Percentiles rank a stretch among this genome's conserved stretches.
Conservation (phyloP, 371 early-diverging fungal species). For the Haplosporangium sp. region DNA sequence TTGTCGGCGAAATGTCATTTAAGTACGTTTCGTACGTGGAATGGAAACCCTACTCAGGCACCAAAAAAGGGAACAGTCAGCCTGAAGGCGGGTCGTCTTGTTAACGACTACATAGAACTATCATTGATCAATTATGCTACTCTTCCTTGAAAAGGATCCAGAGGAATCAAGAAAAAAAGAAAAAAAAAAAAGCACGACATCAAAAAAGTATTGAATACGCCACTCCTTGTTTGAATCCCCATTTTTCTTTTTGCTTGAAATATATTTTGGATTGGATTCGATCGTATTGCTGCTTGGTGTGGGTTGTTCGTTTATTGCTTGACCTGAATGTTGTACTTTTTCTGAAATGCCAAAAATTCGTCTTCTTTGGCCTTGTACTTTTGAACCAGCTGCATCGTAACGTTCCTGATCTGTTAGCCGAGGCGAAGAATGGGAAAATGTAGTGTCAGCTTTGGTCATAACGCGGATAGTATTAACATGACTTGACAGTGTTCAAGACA, state of each 20-base stretch:
- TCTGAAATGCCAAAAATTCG: conserved; percentile 87
- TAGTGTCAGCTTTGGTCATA: background rate
- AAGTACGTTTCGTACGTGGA: too few relatives aligned
- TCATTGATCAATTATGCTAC: too few relatives aligned
- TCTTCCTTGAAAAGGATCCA: background rate
- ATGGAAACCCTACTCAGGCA: too few relatives aligned
- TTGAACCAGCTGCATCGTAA: conserved; percentile 79
- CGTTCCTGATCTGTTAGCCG: conserved; percentile 71
- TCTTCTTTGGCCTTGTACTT: conserved; percentile 91
- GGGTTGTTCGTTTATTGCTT: conserved; percentile 56
- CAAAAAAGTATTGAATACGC: too few relatives aligned
- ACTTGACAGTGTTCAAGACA: conserved; percentile 5
- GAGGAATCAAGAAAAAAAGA: background rate
- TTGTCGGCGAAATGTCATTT: too few relatives aligned
- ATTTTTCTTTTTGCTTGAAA: background rate
- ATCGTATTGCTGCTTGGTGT: background rate
- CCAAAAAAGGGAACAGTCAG: too few relatives aligned
- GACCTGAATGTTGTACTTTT: conserved; percentile 82
- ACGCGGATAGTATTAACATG: background rate
- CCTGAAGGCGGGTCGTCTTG: too few relatives aligned
- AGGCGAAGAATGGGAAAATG: conserved; percentile 4
- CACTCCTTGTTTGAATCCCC: background rate
- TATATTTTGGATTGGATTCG: too few relatives aligned
- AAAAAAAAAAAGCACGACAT: background rate
- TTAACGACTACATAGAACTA: too few relatives aligned